Conservation (phyloP, 2,329 filamentous ascomycete species). For the Talaromyces piceae region DNA sequence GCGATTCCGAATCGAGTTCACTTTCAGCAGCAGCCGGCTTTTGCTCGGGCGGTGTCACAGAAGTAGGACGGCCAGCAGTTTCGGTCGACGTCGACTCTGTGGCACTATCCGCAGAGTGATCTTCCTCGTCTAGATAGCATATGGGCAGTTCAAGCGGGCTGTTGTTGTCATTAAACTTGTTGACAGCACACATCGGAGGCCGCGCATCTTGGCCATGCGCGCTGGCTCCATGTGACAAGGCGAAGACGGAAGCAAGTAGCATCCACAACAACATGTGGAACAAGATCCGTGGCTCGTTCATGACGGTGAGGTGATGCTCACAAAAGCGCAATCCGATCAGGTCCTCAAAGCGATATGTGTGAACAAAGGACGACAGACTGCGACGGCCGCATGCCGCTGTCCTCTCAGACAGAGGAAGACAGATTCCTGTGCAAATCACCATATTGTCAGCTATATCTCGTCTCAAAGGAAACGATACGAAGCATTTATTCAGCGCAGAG, state of each 20-base stretch:
- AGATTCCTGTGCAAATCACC: background rate
- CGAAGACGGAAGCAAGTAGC: conserved; percentile 9
- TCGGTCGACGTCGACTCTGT: background rate
- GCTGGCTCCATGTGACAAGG: conserved; percentile 1
- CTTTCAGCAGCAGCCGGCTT: conserved; percentile 18
- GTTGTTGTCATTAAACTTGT: background rate
- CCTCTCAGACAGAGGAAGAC: background rate
- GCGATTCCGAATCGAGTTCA: conserved; percentile 56
- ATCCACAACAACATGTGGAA: conserved; percentile 9
- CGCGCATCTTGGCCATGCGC: background rate
- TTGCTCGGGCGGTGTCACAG: conserved; percentile 1
- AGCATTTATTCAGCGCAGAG: background rate
- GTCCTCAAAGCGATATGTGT: background rate
- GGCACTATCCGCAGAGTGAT: background rate
- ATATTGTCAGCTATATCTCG: background rate
- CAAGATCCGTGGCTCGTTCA: conserved; percentile 1
- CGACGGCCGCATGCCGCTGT: background rate
- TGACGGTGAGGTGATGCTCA: conserved; percentile 1
- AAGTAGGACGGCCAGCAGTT: conserved; percentile 4
- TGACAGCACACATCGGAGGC: background rate
- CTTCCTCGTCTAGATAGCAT: conserved; percentile 1
- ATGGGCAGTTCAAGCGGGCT: conserved; percentile 3
- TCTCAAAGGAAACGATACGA: no score
- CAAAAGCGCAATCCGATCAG: conserved; percentile 4
- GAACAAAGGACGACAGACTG: background rate